A percentile compares a stretch with the other conserved stretches of the same genome.
Conservation (phyloP, 1,139 yeast species). For the Magnusiomyces tetraspermus region DNA sequence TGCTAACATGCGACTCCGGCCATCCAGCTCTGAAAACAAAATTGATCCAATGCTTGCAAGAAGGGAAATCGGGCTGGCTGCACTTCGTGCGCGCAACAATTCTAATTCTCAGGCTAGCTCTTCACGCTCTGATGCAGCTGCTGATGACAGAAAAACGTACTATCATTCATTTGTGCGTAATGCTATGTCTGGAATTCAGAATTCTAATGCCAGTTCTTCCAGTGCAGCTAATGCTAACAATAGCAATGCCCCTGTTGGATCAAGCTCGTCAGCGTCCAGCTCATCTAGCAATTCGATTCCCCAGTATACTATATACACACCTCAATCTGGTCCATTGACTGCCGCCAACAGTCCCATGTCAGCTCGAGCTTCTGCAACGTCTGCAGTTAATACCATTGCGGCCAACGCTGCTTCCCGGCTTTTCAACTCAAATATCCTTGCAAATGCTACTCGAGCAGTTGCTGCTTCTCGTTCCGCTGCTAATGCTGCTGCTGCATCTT, state of each 20-base stretch:
- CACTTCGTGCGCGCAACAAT: conserved; percentile 8
- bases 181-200: not conserved
- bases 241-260: too few species aligned
- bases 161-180: not conserved
- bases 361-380: conserved; percentile 8
- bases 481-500: not conserved
- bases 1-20: conserved; percentile 28
- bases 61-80: conserved; percentile 11
- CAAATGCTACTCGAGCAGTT: not conserved
- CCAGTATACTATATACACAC: not conserved
- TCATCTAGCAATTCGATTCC: not conserved
- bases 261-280: too few species aligned
- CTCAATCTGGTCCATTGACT: not conserved
- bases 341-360: not conserved
- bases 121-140: conserved; percentile 17
- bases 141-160: not conserved
- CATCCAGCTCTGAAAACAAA: conserved; percentile 16
- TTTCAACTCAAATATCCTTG: not conserved
- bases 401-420: not conserved
- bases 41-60: conserved; percentile 26
- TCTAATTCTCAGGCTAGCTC: conserved; percentile 17
- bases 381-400: not conserved
- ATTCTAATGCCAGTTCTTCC: not conserved
- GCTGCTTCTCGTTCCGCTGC: not conserved
- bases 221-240: too few species aligned